These are phyloP conservation scores for Alternaria arborescens DNA, from an alignment of 2,329 filamentous ascomycete species.

Conservation along the genomic window DNA sequence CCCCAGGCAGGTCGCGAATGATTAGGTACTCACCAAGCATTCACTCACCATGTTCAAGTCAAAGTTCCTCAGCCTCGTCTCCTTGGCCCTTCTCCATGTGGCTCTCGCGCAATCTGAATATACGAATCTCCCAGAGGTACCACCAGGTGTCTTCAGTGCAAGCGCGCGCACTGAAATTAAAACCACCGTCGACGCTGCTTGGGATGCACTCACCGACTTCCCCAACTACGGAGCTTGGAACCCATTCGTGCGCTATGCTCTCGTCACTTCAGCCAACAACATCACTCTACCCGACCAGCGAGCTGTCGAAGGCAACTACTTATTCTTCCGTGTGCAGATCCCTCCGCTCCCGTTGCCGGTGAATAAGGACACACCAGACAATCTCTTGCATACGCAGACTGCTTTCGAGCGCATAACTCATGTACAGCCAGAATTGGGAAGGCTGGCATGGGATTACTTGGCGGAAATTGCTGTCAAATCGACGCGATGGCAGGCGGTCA, in stretches of 20 bases:
- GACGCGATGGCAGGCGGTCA: slow-evolving; percentile 43
- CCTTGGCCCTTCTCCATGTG: slow-evolving; percentile 8
- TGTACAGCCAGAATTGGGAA: slow-evolving; percentile 34
- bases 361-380: slow-evolving; percentile 34
- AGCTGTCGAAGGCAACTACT: slow-evolving; percentile 32
- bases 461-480: slow-evolving; percentile 23
- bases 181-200: slow-evolving; percentile 31
- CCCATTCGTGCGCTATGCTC: slow-evolving; percentile 41
- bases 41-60: neutral
- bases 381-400: slow-evolving; percentile 32
- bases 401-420: slow-evolving; percentile 41
- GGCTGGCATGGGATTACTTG: slow-evolving; percentile 39
- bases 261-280: slow-evolving; percentile 31
- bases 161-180: slow-evolving; percentile 37
- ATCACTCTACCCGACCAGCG: slow-evolving; percentile 34
- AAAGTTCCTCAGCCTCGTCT: neutral
- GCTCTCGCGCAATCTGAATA: slow-evolving; percentile 15
- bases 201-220: slow-evolving; percentile 41
- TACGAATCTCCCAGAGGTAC: slow-evolving; percentile 38
- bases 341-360: slow-evolving; percentile 43
- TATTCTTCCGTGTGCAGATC: slow-evolving; percentile 41
- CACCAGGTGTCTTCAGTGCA: slow-evolving; percentile 42
- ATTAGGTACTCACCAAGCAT: neutral
- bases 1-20: neutral
- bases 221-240: slow-evolving; percentile 42